A percentile compares a stretch with the other conserved stretches of the same genome.
phyloP scores from a whole-genome alignment of 2,329 filamentous ascomycete genomes.

The Alternaria sp. region DNA sequence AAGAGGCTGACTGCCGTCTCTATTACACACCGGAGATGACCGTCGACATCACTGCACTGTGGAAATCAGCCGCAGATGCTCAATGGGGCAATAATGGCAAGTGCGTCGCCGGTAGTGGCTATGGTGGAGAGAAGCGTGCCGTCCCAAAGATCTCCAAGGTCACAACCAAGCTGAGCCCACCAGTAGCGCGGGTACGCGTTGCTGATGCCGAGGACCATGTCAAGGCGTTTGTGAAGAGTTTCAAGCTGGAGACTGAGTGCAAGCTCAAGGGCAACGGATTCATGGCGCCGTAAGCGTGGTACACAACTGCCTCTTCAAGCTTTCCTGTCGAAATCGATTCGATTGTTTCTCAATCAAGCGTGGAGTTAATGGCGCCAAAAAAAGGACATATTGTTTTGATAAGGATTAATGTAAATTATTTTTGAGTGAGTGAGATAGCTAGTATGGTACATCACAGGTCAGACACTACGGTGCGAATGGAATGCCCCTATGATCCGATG shows the following conservation, averaged over 20 bases:
- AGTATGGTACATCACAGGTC: background rate
- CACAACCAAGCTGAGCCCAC: conserved; percentile 38
- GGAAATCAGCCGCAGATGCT: conserved; percentile 52
- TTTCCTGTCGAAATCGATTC: background rate
- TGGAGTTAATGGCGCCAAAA: background rate
- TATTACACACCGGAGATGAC: conserved; percentile 55
- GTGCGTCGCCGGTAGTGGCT: conserved; percentile 40
- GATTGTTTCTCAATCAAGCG: background rate
- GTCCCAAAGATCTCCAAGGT: conserved; percentile 17
- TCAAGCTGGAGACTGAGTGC: conserved; percentile 43
- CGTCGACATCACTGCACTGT: conserved; percentile 48
- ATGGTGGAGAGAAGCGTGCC: conserved; percentile 33
- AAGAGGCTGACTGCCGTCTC: conserved; percentile 52
- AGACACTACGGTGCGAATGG: background rate
- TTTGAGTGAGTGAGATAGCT: too few species aligned
- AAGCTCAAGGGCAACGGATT: conserved; percentile 44
- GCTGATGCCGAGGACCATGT: conserved; percentile 31
- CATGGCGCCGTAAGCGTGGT: conserved; percentile 42
- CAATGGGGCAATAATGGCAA: conserved; percentile 45
- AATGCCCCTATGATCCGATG: background rate
- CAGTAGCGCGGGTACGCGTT: conserved; percentile 21
- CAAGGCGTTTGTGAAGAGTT: conserved; percentile 39
- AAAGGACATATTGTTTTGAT: background rate
- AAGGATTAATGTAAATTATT: background rate
- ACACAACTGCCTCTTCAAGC: too few species aligned